A percentile compares a stretch with the other conserved stretches of the same genome.
These are phyloP conservation scores for Parmelia sp. DNA, from an alignment of 495 filamentous ascomycete species.

Conservation along the genomic window DNA sequence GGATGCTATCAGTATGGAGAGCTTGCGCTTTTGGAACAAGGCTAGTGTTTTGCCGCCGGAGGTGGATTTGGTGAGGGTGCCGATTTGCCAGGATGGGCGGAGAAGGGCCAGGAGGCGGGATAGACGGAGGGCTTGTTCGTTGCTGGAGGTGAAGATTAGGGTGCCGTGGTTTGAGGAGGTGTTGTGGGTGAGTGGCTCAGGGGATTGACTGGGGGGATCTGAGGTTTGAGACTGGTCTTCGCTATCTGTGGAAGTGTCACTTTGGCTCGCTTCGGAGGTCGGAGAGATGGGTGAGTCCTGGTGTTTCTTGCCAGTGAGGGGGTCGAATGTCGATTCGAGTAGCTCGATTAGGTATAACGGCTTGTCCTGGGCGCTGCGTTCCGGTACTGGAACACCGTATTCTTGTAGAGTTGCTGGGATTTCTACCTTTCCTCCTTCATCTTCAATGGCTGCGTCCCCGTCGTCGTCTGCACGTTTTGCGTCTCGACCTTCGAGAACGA, in stretches of 20 bases:
- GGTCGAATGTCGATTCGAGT: conserved; percentile 37
- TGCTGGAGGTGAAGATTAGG: conserved; percentile 84
- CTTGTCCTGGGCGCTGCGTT: conserved; percentile 59
- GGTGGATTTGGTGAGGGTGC: conserved; percentile 68
- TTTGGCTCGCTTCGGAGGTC: neutral
- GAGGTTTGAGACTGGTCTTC: conserved; percentile 29
- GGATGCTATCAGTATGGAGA: conserved; percentile 76
- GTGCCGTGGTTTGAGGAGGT: conserved; percentile 27
- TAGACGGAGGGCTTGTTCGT: conserved; percentile 74
- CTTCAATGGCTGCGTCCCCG: conserved; percentile 10
- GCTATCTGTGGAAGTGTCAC: conserved; percentile 22
- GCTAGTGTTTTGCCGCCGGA: conserved; percentile 59
- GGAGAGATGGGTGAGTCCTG: neutral
- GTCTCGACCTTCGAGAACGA: conserved; percentile 57
- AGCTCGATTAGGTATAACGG: conserved; percentile 72
- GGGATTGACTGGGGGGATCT: conserved; percentile 8
- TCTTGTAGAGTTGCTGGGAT: conserved; percentile 68
- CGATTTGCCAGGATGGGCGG: conserved; percentile 53
- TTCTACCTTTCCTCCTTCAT: conserved; percentile 38
- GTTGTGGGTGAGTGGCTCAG: conserved; percentile 16
- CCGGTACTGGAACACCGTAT: conserved; percentile 63
- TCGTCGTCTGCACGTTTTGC: neutral
- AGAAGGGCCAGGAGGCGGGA: conserved; percentile 68
- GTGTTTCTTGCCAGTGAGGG: conserved; percentile 13
- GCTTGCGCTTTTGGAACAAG: conserved; percentile 55